Percentiles rank a stretch among this genome's conserved stretches.
Conservation (phyloP, 139 green algal species). For the Astrephomene gubernaculifera region DNA sequence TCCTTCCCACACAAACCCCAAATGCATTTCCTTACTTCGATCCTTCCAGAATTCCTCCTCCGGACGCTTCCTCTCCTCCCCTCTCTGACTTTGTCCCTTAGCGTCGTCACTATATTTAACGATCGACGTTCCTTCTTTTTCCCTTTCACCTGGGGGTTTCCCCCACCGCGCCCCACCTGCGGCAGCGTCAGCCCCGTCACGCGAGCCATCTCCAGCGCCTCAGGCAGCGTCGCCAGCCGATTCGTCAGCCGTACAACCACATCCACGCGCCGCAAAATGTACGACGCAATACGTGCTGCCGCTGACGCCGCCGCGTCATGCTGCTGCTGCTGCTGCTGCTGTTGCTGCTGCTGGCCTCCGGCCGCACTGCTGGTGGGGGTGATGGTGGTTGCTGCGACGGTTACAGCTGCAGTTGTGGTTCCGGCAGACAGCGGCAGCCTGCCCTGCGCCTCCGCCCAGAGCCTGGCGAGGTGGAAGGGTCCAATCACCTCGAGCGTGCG, state of each 20-base stretch:
- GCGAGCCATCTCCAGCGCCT: conserved; percentile 84
- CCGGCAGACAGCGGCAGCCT: background rate
- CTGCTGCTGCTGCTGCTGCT: too few relatives aligned
- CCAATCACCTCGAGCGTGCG: conserved; percentile 72
- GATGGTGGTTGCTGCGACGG: background rate
- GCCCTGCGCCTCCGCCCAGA: conserved; percentile 42
- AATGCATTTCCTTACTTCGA: too few relatives aligned
- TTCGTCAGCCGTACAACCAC: conserved; percentile 68
- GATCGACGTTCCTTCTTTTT: too few relatives aligned
- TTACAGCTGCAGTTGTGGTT: background rate
- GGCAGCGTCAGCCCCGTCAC: conserved; percentile 82
- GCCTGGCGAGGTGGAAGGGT: conserved; percentile 19
- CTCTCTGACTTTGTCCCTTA: too few relatives aligned
- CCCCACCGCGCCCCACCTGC: conserved; percentile 67
- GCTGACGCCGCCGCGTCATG: background rate
- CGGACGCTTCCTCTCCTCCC: too few relatives aligned
- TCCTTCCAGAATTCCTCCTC: too few relatives aligned
- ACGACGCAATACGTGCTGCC: conserved; percentile 12
- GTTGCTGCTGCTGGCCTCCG: background rate
- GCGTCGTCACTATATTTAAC: too few relatives aligned
- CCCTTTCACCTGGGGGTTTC: too few relatives aligned
- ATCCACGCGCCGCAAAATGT: conserved; percentile 42
- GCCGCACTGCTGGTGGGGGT: background rate
- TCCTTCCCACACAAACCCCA: too few relatives aligned
- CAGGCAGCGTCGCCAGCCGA: conserved; percentile 76